These are phyloP conservation scores for Vitis amurensis DNA, from an alignment of 164 flowering plant species.

Conservation along the genomic window DNA sequence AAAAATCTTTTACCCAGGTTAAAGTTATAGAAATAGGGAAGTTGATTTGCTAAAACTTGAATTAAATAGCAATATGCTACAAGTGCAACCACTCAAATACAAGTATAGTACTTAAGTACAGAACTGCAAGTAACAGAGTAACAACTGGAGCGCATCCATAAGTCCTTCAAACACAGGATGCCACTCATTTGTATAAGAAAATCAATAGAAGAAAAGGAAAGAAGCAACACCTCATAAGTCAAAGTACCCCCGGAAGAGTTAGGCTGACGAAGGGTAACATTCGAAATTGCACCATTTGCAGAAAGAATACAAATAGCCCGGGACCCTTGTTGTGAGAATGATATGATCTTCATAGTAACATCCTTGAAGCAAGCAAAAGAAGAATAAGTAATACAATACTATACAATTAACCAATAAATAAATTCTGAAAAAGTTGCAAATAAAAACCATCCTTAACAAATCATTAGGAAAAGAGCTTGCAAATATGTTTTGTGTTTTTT, in stretches of 20 bases:
- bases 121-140: background rate
- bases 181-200: background rate
- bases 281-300: slow-evolving; percentile 29
- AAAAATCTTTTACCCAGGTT: no score
- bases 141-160: background rate
- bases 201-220: background rate
- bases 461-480: no score
- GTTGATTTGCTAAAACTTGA: no score
- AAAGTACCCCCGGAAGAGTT: slow-evolving; percentile 29
- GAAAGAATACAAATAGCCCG: slow-evolving; percentile 30
- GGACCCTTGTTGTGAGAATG: slow-evolving; percentile 34
- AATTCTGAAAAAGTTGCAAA: background rate
- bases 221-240: slow-evolving; percentile 30
- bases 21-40: no score
- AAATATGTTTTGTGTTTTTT: background rate
- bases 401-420: background rate
- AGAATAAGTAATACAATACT: no score
- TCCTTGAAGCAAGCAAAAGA: slow-evolving; percentile 11
- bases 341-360: slow-evolving; percentile 26
- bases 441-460: background rate
- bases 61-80: background rate
- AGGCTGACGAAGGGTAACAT: slow-evolving; percentile 32
- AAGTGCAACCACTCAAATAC: background rate
- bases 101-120: background rate
- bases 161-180: background rate